Percentiles rank a stretch among this genome's conserved stretches.
These are phyloP conservation scores for Alliaria petiolata DNA, from an alignment of 345 rosid species.

Conservation along the genomic window DNA sequence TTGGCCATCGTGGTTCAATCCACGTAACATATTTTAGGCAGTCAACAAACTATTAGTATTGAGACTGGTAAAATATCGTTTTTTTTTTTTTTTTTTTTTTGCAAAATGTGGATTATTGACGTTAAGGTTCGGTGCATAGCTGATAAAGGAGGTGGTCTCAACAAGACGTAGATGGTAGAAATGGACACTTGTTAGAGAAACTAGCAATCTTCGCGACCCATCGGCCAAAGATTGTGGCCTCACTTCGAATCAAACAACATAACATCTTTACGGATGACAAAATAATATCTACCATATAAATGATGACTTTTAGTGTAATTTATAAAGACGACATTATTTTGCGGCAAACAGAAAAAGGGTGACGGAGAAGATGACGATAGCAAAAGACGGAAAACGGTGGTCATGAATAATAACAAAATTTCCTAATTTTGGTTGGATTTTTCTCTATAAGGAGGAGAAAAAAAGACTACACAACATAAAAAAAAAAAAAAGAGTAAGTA, in stretches of 20 bases:
- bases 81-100: too few species aligned
- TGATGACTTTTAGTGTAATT: constrained; percentile 3
- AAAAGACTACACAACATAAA: not conserved
- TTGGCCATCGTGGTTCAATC: not conserved
- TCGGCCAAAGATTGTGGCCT: not conserved
- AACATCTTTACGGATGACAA: not conserved
- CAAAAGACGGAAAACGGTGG: not conserved
- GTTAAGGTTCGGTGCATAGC: not conserved
- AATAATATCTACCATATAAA: constrained; percentile 4
- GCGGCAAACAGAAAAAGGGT: not conserved
- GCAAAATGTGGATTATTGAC: not conserved
- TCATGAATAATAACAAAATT: constrained; percentile 1
- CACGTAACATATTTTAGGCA: not conserved
- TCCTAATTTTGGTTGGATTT: not conserved
- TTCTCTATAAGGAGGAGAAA: not conserved
- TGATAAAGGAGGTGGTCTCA: constrained; percentile 5
- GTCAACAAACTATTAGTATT: too few species aligned
- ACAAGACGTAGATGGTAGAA: constrained; percentile 1
- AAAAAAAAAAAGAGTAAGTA: not conserved
- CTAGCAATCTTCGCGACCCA: not conserved
- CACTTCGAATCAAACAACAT: not conserved
- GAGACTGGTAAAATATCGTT: too few species aligned
- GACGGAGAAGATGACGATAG: constrained; percentile 3
- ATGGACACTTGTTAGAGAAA: constrained; percentile 2
- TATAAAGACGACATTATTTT: not conserved